phyloP scores from a whole-genome alignment of 2,329 filamentous ascomycete genomes.

The Bisporella sp. region DNA sequence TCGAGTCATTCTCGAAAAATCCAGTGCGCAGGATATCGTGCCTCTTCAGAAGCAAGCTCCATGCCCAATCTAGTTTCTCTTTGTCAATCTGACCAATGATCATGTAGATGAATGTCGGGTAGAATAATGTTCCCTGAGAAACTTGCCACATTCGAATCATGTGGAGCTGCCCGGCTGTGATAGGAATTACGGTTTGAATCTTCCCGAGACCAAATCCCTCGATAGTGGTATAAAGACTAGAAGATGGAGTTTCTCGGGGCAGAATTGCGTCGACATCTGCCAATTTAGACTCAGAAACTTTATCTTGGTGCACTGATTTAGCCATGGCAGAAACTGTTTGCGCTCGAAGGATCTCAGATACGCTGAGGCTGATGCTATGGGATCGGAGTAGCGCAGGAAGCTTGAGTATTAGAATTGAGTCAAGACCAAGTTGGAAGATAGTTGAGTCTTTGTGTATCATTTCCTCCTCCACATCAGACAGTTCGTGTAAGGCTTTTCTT shows the following conservation, averaged over 20 bases:
- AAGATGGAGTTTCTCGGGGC: slow-evolving; percentile 24
- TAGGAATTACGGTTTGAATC: slow-evolving; percentile 52
- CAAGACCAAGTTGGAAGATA: slow-evolving; percentile 79
- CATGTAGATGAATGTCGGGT: slow-evolving; percentile 61
- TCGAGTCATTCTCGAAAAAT: slow-evolving; percentile 39
- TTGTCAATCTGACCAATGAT: slow-evolving; percentile 34
- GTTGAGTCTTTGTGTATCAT: slow-evolving; percentile 55
- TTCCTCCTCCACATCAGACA: slow-evolving; percentile 52
- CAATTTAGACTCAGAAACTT: slow-evolving; percentile 21
- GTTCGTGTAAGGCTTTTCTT: slow-evolving; percentile 40
- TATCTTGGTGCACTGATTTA: slow-evolving; percentile 18
- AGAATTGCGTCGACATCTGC: slow-evolving; percentile 38
- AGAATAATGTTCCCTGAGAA: slow-evolving; percentile 61
- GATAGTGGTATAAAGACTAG: slow-evolving; percentile 32
- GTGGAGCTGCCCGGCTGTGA: slow-evolving; percentile 71
- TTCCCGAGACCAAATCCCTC: slow-evolving; percentile 24
- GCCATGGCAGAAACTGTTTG: slow-evolving; percentile 61
- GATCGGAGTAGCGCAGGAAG: slow-evolving; percentile 64
- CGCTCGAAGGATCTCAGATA: slow-evolving; percentile 64
- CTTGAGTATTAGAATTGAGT: slow-evolving; percentile 90
- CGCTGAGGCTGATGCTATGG: slow-evolving; percentile 52
- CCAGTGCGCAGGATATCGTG: slow-evolving; percentile 64
- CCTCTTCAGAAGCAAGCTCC: slow-evolving; percentile 48
- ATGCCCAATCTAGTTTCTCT: slow-evolving; percentile 46
- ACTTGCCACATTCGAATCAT: slow-evolving; percentile 74